Base-by-base conservation (phyloP, 2,329 filamentous ascomycete genomes). In the Lachnellula subtilissima region DNA sequence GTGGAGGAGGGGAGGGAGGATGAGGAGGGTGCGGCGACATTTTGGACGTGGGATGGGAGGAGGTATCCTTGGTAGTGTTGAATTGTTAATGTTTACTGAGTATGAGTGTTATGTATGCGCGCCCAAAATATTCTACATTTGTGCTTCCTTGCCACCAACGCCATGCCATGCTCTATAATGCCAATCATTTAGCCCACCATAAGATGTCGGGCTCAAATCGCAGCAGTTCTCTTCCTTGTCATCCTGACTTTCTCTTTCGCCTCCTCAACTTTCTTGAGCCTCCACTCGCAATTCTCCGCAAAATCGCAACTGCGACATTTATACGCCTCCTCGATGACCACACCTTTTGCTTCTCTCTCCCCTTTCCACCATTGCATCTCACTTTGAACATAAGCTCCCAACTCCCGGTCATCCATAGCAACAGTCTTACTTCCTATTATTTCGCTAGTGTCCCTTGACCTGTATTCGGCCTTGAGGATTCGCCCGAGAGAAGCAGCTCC, bases 351-450 rank as follows among this genome's bases (percentile, higher is more conserved):
- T 50, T 80, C 74, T 15, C 92, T 76, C 64, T 87, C 77, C 1
- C 92, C 93, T 35, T 82, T 83, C 93, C 93, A 97, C 91, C 91
- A 97, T n/a, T 78, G 71, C 81, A 97, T 84, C 61, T 88, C 86
- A 2, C 83, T 78, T 0, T 73, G 68, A 3, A 96, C 70, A 67
- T 95, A 95, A 1, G 71, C 72, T 11, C 86, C 79, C 45, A 97
- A 74, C 2, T 77, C 77, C 1, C 76, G 70, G 0, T 79, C 75
- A 54, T 93, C 87, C 67, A 90, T 89, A 0, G 83, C 76, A 62
- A 94, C 83, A 1, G 78, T 78, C 56, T 82, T 80, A 46, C 70
- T 78, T 23, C 84, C 86, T 7, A 88, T 71, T 9, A 84, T 67
- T 5, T 72, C 68, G 0, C 81, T 80, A 32, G 72, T 71, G 36